These are phyloP conservation scores for Aspergillaceae sp. DNA, from an alignment of 2,329 filamentous ascomycete genomes.

Conservation along the genomic window DNA sequence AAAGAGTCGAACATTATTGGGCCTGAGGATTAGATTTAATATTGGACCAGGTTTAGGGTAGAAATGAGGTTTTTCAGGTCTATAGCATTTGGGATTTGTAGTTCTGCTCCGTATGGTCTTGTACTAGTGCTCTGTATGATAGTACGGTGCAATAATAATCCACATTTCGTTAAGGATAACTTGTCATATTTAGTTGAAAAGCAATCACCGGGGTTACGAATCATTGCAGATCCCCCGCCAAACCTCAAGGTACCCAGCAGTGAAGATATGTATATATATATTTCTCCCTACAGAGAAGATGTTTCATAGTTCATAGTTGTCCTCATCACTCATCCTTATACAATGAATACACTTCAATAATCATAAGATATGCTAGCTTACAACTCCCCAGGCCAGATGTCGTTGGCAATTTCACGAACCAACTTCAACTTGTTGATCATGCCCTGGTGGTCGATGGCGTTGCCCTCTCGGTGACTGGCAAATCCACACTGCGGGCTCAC, in stretches of 20 bases:
- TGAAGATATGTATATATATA: background rate
- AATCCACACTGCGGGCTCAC: constrained; percentile 67
- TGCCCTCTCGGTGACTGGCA: constrained; percentile 65
- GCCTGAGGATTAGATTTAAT: constrained; percentile 11
- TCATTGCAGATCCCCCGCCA: background rate
- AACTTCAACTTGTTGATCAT: constrained; percentile 66
- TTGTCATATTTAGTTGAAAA: too few species aligned
- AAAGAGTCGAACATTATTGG: constrained; percentile 24
- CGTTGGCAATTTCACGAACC: constrained; percentile 62
- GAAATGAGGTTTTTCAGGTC: too few species aligned
- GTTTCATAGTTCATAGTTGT: background rate
- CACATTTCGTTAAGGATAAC: too few species aligned
- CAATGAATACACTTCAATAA: background rate
- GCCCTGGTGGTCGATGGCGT: constrained; percentile 58
- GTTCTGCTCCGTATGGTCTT: too few species aligned
- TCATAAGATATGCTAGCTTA: constrained; percentile 14
- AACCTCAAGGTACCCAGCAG: background rate
- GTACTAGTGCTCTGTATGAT: too few species aligned
- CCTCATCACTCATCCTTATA: background rate
- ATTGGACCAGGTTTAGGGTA: too few species aligned
- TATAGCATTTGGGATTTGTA: too few species aligned
- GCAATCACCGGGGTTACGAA: too few species aligned
- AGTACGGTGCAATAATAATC: too few species aligned
- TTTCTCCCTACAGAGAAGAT: too few species aligned
- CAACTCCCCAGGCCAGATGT: constrained; percentile 57